These are phyloP conservation scores for Aegilops bicornis DNA, from an alignment of 176 grass and related monocot genomes.

Conservation along the genomic window DNA sequence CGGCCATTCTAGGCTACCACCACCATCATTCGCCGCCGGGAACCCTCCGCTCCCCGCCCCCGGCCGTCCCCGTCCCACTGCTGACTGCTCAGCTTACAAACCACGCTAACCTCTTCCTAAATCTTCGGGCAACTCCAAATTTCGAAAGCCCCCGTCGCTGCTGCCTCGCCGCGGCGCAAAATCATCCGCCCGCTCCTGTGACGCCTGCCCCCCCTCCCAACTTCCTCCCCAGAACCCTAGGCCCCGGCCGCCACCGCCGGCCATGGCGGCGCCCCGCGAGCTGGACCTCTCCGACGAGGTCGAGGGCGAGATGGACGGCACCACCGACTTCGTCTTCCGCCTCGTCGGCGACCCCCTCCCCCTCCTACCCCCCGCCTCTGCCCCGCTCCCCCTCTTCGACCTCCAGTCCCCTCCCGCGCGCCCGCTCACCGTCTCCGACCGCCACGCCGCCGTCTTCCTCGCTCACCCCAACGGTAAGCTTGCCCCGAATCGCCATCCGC, in stretches of 20 bases:
- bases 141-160: background rate
- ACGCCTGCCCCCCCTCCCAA: background rate
- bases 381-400: constrained; percentile 53
- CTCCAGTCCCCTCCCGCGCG: constrained; percentile 59
- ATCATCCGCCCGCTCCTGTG: too few species aligned
- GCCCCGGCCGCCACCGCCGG: background rate
- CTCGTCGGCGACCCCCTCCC: constrained; percentile 79
- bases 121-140: background rate
- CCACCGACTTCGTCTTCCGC: constrained; percentile 80
- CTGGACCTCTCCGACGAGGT: constrained; percentile 68
- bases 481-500: background rate
- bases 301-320: constrained; percentile 60
- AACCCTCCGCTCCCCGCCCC: background rate
- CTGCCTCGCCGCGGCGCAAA: background rate
- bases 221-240: constrained; percentile 36
- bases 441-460: constrained; percentile 68
- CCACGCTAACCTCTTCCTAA: background rate
- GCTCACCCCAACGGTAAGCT: constrained; percentile 59
- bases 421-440: constrained; percentile 73
- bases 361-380: constrained; percentile 39
- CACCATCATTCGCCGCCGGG: background rate
- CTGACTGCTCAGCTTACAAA: constrained; percentile 11
- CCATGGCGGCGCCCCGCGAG: constrained; percentile 48
- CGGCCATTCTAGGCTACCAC: too few species aligned
- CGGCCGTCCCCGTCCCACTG: constrained; percentile 14